Evolutionary conservation across 192 early-diverging fungal genomes (phyloP).

Genomic region (Geranomyces michiganensis): DNA sequence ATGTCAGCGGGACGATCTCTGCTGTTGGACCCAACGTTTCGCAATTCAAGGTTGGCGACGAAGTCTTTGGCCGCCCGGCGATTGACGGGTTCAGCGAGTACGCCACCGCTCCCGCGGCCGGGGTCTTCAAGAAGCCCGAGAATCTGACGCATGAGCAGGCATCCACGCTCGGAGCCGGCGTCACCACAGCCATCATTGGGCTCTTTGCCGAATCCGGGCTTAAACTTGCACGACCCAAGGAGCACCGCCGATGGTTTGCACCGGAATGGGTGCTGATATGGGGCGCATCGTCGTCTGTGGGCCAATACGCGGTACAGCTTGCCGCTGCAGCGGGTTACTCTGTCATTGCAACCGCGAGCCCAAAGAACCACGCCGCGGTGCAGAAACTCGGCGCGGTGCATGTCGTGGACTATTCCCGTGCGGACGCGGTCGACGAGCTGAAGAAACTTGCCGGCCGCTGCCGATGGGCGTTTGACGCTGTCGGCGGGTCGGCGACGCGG

Average conservation of each 20-base stretch:
- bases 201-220: slow-evolving; percentile 21
- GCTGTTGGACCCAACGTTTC: slow-evolving; percentile 16
- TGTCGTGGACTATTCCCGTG: slow-evolving; percentile 16
- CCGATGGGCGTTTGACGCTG: slow-evolving; percentile 6
- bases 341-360: slow-evolving; percentile 29
- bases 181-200: slow-evolving; percentile 14
- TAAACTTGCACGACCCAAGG: slow-evolving; percentile 18
- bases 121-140: slow-evolving; percentile 13
- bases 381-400: slow-evolving; percentile 20
- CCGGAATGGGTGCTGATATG: slow-evolving; percentile 33
- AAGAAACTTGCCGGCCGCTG: slow-evolving; percentile 7
- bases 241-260: slow-evolving; percentile 13
- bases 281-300: slow-evolving; percentile 28
- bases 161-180: slow-evolving; percentile 8
- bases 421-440: slow-evolving; percentile 8
- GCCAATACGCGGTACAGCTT: slow-evolving; percentile 30
- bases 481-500: slow-evolving; percentile 10
- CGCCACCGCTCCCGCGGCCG: not conserved
- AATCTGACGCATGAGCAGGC: slow-evolving; percentile 30
- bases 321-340: slow-evolving; percentile 29
- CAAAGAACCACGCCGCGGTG: slow-evolving; percentile 16
- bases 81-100: slow-evolving; percentile 27
- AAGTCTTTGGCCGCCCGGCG: slow-evolving; percentile 15
- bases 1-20: slow-evolving; percentile 16
- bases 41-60: slow-evolving; percentile 21